Base-by-base conservation (phyloP, 148 eudicot genomes). In the Salicornia ramosissima region DNA sequence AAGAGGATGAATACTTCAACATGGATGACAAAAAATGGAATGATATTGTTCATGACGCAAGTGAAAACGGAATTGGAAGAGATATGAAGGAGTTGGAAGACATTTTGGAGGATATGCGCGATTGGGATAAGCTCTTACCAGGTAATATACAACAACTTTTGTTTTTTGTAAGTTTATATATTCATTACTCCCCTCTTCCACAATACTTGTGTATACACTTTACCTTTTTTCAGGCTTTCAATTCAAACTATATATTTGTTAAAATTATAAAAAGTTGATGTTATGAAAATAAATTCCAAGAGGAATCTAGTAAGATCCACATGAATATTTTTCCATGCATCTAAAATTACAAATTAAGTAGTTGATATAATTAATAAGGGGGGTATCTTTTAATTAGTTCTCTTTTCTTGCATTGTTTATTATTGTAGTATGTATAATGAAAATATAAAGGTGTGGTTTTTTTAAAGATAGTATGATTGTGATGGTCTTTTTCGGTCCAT, bases 91-190 rank as follows among this genome's bases (percentile, higher is more conserved):
- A 87, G 74, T 85, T 89, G 68, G 97, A 88, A 73, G 92, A 72
- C 21, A 81, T 90, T 70, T 78, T 93, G 78, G 92, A 90, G 80
- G 95, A 93, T 78, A 90, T 90, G 96, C 90, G 84, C 69, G 76
- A 75, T 67, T 88, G 89, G 87, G 97, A 93, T 34, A 88, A 84
- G 68, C 96, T 90, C 64, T 87, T 93, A 25, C 98, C 98, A 74
- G 97, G 98, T 93, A 87, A 29, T 45, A 21, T 43, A 21, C n/a
- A n/a, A n/a, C n/a, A n/a, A n/a, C n/a, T n/a, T n/a, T n/a, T n/a
- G n/a, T n/a, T n/a, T n/a, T n/a, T n/a, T n/a, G n/a, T n/a, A n/a
- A n/a, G n/a, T n/a, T n/a, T n/a, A n/a, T n/a, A n/a, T n/a, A n/a
- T n/a, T n/a, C n/a, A n/a, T n/a, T n/a, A n/a, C n/a, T n/a, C n/a